These are phyloP conservation scores for Aaosphaeria arxii DNA, from an alignment of 2,329 filamentous ascomycete species.

Conservation along the genomic window DNA sequence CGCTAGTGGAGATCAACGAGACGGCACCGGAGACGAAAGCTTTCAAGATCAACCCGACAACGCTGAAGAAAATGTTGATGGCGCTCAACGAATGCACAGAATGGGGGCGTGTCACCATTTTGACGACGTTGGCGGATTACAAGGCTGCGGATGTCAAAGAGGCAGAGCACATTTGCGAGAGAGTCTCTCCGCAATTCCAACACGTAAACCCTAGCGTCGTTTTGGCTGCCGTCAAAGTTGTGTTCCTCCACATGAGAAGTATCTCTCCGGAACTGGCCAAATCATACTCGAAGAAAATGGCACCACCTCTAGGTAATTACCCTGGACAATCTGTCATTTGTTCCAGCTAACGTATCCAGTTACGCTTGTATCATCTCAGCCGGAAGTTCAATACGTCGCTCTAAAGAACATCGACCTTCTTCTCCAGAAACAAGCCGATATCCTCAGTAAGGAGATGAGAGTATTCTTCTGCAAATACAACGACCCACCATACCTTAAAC, in stretches of 20 bases:
- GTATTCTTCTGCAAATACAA: constrained; percentile 99
- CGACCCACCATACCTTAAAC: constrained; percentile 94
- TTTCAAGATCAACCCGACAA: constrained; percentile 75
- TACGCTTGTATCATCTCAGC: constrained; percentile 89
- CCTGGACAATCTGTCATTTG: not conserved
- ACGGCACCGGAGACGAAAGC: constrained; percentile 87
- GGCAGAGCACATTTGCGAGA: constrained; percentile 95
- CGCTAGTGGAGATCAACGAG: constrained; percentile 86
- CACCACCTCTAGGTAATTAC: constrained; percentile 76
- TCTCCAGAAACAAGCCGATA: constrained; percentile 92
- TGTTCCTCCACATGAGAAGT: constrained; percentile 92
- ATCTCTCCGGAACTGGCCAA: constrained; percentile 74
- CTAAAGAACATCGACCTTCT: constrained; percentile 94
- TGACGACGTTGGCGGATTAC: constrained; percentile 87
- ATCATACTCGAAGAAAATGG: constrained; percentile 97
- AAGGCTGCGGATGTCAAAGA: constrained; percentile 85
- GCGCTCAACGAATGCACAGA: constrained; percentile 97
- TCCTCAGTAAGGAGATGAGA: constrained; percentile 92
- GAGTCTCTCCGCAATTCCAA: constrained; percentile 94
- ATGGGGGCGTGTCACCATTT: constrained; percentile 93
- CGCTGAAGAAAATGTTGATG: constrained; percentile 92
- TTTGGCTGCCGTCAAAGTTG: constrained; percentile 93
- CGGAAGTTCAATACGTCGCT: constrained; percentile 97
- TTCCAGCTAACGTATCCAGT: constrained; percentile 53
- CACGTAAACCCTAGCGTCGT: constrained; percentile 98